These are phyloP conservation scores for Paramecium octaurelia DNA, from an alignment of 73 alveolate genomes.

Conservation along the genomic window DNA sequence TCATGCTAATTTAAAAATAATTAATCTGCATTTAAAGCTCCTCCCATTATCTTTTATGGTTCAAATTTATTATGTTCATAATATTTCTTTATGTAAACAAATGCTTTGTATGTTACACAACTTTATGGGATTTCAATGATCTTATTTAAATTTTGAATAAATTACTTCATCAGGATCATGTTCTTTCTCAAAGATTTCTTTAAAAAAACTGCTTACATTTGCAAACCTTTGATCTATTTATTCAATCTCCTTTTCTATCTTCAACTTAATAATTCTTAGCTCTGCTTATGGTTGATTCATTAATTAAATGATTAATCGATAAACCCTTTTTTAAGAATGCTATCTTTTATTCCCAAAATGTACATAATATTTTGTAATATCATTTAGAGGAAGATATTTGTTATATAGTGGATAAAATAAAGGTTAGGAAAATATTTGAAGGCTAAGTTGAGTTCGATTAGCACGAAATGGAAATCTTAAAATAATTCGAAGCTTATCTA, in stretches of 20 bases:
- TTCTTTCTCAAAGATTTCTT: not conserved
- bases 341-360: conserved; percentile 15
- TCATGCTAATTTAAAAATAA: not conserved
- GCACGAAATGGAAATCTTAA: not conserved
- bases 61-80: not conserved
- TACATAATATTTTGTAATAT: not conserved
- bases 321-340: conserved; percentile 9
- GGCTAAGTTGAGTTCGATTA: conserved; percentile 18
- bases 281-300: not conserved
- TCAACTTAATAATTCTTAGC: not conserved
- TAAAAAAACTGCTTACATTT: not conserved
- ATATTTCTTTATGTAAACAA: not conserved
- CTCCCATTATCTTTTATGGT: not conserved
- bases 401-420: not conserved
- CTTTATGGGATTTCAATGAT: not conserved
- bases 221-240: not conserved
- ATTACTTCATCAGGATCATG: not conserved
- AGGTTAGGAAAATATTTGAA: conserved; percentile 34
- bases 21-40: not conserved
- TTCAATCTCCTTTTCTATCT: not conserved
- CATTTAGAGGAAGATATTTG: not conserved
- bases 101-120: not conserved
- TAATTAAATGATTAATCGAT: not conserved
- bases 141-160: not conserved
- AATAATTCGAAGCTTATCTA: not conserved